Conservation (phyloP, 345 rosid species). For the Euphorbia pulcherrima region DNA sequence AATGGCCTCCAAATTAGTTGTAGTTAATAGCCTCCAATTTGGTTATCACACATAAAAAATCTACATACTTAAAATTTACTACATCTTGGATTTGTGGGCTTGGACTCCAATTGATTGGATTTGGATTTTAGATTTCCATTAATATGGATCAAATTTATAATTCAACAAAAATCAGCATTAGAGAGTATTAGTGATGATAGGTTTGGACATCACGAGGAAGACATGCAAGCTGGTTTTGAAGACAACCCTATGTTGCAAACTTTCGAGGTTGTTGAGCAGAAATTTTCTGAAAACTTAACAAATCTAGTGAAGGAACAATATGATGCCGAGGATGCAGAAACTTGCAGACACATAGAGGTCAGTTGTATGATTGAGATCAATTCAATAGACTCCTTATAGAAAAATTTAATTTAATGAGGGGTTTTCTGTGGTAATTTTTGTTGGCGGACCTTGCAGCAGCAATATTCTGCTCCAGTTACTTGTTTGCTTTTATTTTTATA, state of each 20-base stretch:
- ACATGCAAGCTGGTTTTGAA: slow-evolving; percentile 47
- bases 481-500: background rate
- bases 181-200: slow-evolving; percentile 50
- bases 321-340: slow-evolving; percentile 82
- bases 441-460: background rate
- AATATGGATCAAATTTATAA: too few species aligned
- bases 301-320: slow-evolving; percentile 68
- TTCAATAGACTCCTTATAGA: slow-evolving; percentile 2
- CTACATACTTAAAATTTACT: too few species aligned
- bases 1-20: too few species aligned
- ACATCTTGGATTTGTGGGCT: too few species aligned
- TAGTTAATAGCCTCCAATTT: too few species aligned
- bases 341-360: slow-evolving; percentile 79
- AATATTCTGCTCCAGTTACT: background rate
- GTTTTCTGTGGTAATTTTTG: background rate
- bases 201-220: slow-evolving; percentile 53
- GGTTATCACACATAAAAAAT: too few species aligned
- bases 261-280: slow-evolving; percentile 68
- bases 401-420: background rate
- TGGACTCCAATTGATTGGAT: too few species aligned
- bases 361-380: slow-evolving; percentile 18
- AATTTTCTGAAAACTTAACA: slow-evolving; percentile 59
- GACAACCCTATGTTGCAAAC: slow-evolving; percentile 39
- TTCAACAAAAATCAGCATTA: slow-evolving; percentile 37
- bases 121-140: too few species aligned